Evolutionary conservation across 2,329 filamentous ascomycete species (phyloP), one percentile per base, ranked within the genome.

Genomic region (Talaromyces amestolkiae): DNA sequence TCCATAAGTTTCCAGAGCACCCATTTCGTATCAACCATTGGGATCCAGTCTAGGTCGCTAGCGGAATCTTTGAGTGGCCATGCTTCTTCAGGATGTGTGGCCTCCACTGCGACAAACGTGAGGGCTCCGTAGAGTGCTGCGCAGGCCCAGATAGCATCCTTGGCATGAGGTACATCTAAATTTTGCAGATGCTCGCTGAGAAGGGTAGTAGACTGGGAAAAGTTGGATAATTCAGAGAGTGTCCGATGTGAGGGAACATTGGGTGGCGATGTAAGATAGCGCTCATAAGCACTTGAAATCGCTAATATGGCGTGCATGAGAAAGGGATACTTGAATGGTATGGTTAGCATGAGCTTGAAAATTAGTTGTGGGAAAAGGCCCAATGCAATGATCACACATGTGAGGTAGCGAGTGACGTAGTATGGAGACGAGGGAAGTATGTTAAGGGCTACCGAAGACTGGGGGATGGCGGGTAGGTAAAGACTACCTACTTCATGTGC

Each of bases 11-110:
- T 71, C 81, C 82, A 87, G 1, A 89, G 77, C 3, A 80, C 78
- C 62, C 78, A 80, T 73, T 89, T 89, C 0, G 85, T 84, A 13
- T 84, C 80, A 65, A 79, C 81, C 72, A 89, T 80, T 59, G 78
- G 83, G 2, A 89, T 71, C 87, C 87, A 90, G 69, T 85, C 79
- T 1, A 89, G 76, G 67, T 88, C 84, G 0, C 75, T 70, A 0
- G 76, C 76, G 0, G 77, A 72, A 2, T 75, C 68, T 43, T 79
- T 82, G 1, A 89, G 74, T 0, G 87, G 87, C 87, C 87, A 90
- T 2, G 83, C 78, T 63, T 84, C 73, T 59, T 81, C 73, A 0
- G 84, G 76, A 0, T 76, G 72, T 56, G 59, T 61, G 2, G 77
- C 76, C 53, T 83, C 79, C 0, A 79, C 73, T 1, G 75, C 78